These are phyloP conservation scores for Tricholomella constricta DNA, from an alignment of 768 basidiomycete genomes.

Conservation along the genomic window DNA sequence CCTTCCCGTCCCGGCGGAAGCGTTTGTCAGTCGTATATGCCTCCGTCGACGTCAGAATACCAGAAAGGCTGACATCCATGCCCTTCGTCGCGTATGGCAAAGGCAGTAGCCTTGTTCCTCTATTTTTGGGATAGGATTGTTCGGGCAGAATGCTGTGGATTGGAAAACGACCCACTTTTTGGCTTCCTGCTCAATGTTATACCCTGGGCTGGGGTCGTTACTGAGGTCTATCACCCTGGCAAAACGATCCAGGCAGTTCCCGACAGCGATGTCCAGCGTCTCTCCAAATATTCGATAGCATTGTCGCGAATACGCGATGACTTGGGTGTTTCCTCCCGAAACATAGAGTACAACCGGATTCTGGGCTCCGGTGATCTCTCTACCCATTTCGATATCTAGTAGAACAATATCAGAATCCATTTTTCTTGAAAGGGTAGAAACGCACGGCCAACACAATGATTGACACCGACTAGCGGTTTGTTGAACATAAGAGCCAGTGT, in stretches of 20 bases:
- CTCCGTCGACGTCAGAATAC: constrained; percentile 86
- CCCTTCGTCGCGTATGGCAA: constrained; percentile 97
- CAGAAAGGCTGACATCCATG: constrained; percentile 98
- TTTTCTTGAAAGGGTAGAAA: constrained; percentile 8
- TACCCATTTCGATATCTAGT: constrained; percentile 97
- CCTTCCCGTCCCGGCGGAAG: constrained; percentile 54
- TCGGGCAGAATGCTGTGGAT: not conserved
- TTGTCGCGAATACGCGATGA: constrained; percentile 97
- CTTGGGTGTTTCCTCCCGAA: constrained; percentile 98
- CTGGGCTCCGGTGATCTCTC: constrained; percentile 89
- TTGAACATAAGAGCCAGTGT: constrained; percentile 84
- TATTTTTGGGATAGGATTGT: constrained; percentile 31
- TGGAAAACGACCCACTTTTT: constrained; percentile 63
- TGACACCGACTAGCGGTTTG: constrained; percentile 96
- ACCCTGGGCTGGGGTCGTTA: constrained; percentile 95
- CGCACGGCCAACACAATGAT: constrained; percentile 98
- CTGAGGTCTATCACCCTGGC: constrained; percentile 91
- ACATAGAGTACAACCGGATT: constrained; percentile 98
- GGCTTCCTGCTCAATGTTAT: constrained; percentile 96
- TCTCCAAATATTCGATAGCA: constrained; percentile 99
- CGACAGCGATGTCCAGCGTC: constrained; percentile 98
- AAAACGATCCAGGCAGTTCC: constrained; percentile 97
- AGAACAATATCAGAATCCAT: not conserved
- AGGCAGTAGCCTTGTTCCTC: constrained; percentile 79
- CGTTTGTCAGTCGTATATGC: constrained; percentile 85